Conservation (phyloP, 768 basidiomycete species). For the Glaciozyma antarctica region DNA sequence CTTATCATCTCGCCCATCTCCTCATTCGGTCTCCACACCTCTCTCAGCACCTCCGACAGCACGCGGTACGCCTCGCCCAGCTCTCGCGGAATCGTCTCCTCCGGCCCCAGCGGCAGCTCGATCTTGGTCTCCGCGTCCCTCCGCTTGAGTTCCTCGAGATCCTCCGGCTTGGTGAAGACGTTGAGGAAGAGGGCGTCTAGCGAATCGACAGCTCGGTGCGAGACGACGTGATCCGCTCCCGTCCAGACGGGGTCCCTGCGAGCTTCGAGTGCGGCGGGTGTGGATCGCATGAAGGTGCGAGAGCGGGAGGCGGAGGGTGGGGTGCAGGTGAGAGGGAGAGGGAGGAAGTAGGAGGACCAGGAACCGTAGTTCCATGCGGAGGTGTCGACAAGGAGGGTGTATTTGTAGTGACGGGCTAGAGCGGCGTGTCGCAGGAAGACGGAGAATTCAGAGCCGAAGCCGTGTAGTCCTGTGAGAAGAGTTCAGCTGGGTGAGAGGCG, state of each 20-base stretch:
- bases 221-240: conserved; percentile 8
- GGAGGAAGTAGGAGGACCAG: conserved; percentile 16
- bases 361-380: conserved; percentile 25
- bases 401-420: conserved; percentile 17
- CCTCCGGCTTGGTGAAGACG: not conserved
- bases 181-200: conserved; percentile 14
- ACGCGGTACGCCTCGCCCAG: conserved; percentile 17
- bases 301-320: not conserved
- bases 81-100: conserved; percentile 11
- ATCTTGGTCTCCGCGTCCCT: not conserved
- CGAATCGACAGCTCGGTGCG: conserved; percentile 22
- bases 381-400: conserved; percentile 21
- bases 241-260: conserved; percentile 2
- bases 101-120: not conserved
- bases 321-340: not conserved
- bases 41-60: conserved; percentile 3
- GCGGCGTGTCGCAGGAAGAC: conserved; percentile 18
- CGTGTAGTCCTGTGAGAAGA: conserved; percentile 12
- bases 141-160: conserved; percentile 6
- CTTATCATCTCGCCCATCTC: not conserved
- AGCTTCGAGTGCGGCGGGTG: not conserved
- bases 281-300: not conserved
- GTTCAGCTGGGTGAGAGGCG: not conserved
- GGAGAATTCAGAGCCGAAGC: conserved; percentile 24
- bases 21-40: conserved; percentile 11